These are phyloP conservation scores for Lactarius evosmus DNA, from an alignment of 768 basidiomycete genomes.

Conservation along the genomic window DNA sequence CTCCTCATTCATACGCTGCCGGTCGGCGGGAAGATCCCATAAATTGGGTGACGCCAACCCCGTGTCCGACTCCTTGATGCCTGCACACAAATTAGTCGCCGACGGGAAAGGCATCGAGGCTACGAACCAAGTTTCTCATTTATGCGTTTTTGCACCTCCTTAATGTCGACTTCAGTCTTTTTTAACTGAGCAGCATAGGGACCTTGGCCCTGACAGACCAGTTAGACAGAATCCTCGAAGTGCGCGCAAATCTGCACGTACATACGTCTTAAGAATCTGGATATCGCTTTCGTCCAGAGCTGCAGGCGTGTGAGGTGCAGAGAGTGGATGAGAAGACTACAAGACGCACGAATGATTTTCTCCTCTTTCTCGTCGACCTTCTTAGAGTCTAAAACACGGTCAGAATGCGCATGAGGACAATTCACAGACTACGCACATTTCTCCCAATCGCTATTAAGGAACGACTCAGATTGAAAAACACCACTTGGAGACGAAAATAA, in stretches of 20 bases:
- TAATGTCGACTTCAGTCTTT: slow-evolving; percentile 87
- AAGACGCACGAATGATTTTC: slow-evolving; percentile 64
- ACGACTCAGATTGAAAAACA: slow-evolving; percentile 13
- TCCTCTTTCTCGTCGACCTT: slow-evolving; percentile 83
- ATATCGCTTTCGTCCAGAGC: slow-evolving; percentile 98
- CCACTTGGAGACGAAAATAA: neutral
- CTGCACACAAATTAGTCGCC: slow-evolving; percentile 35
- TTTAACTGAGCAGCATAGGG: slow-evolving; percentile 90
- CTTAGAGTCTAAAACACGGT: slow-evolving; percentile 63
- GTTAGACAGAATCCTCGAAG: slow-evolving; percentile 7
- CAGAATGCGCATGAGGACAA: neutral
- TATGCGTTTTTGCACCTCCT: slow-evolving; percentile 94
- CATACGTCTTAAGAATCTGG: slow-evolving; percentile 98
- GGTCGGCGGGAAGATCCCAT: slow-evolving; percentile 95
- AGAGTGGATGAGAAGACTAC: neutral
- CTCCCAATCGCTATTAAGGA: slow-evolving; percentile 85
- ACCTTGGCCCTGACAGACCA: slow-evolving; percentile 79
- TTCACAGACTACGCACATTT: slow-evolving; percentile 65
- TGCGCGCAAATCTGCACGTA: slow-evolving; percentile 37
- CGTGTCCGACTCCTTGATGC: slow-evolving; percentile 98
- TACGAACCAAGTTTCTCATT: slow-evolving; percentile 91
- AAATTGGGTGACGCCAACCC: slow-evolving; percentile 95
- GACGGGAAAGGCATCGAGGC: neutral
- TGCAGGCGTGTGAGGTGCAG: slow-evolving; percentile 35
- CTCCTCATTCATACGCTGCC: slow-evolving; percentile 85